These are phyloP conservation scores for Sergeia podlipaevii DNA, from an alignment of 208 protist species.

Conservation along the genomic window DNA sequence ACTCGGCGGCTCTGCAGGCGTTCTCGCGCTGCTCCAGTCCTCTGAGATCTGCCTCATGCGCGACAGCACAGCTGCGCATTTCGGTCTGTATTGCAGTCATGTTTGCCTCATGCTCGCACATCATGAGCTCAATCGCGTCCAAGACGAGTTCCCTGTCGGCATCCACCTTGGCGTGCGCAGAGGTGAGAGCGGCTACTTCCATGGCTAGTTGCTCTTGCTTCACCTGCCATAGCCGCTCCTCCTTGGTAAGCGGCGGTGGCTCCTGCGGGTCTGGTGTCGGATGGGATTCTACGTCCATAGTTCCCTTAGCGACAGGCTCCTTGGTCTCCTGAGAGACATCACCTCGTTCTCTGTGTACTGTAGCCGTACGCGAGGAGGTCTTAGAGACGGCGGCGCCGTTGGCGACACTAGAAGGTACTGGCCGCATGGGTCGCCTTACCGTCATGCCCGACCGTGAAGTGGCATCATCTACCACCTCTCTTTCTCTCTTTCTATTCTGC, in stretches of 20 bases:
- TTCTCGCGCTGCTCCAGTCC: constrained; percentile 30
- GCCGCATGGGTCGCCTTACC: no score
- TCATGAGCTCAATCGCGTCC: constrained; percentile 37
- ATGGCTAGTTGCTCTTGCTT: constrained; percentile 11
- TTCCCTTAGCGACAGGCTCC: no score
- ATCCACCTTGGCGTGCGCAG: constrained; percentile 4
- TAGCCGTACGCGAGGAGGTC: no score
- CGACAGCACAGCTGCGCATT: constrained; percentile 3
- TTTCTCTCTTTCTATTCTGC: constrained; percentile 5
- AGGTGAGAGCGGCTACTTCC: constrained; percentile 8
- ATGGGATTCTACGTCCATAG: no score
- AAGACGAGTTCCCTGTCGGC: constrained; percentile 16
- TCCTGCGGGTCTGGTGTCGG: no score
- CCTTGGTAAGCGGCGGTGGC: no score
- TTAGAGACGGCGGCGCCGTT: no score
- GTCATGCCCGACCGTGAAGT: no score
- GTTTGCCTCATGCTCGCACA: constrained; percentile 22
- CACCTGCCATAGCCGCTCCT: constrained; percentile 4
- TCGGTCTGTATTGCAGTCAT: constrained; percentile 18
- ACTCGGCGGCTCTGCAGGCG: constrained; percentile 23
- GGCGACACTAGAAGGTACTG: no score
- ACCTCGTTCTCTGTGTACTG: no score
- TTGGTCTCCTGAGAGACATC: no score
- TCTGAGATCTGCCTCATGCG: constrained; percentile 9
- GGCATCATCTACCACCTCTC: constrained; percentile 1